Percentiles rank a stretch among this genome's conserved stretches.
Conservation (phyloP, 208 protist genomes). For the Trypanosoma mega region DNA sequence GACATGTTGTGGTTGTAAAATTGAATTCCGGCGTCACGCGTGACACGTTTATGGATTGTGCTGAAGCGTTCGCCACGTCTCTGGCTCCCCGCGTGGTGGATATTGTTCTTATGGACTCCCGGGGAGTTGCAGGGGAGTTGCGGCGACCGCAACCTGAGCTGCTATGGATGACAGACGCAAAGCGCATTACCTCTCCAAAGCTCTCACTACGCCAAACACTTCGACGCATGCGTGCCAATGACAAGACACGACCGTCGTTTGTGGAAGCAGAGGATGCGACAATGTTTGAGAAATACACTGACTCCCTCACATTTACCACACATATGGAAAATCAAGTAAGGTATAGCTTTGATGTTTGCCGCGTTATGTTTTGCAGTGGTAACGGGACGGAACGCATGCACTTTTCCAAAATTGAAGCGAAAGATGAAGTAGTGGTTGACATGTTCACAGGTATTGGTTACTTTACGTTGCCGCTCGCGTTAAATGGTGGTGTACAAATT, state of each 20-base stretch:
- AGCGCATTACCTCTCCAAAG: constrained; percentile 14
- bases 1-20: constrained; percentile 80
- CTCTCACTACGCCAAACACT: constrained; percentile 13
- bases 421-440: constrained; percentile 86
- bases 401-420: constrained; percentile 58
- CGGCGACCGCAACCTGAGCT: constrained; percentile 51
- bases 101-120: constrained; percentile 66
- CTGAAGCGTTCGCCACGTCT: constrained; percentile 50
- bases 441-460: constrained; percentile 94
- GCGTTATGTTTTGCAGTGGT: constrained; percentile 92
- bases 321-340: constrained; percentile 89
- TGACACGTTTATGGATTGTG: constrained; percentile 41
- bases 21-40: constrained; percentile 49
- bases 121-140: constrained; percentile 80
- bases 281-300: constrained; percentile 17
- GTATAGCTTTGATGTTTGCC: constrained; percentile 85
- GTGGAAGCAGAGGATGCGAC: constrained; percentile 7
- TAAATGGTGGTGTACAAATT: constrained; percentile 49
- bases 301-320: constrained; percentile 70
- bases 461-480: constrained; percentile 86
- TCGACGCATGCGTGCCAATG: not conserved
- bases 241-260: not conserved
- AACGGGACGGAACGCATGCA: constrained; percentile 93
- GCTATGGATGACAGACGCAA: constrained; percentile 25
- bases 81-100: constrained; percentile 67